These are phyloP conservation scores for Aquilaria agallochum DNA, from an alignment of 441 rosid genomes.

Conservation along the genomic window DNA sequence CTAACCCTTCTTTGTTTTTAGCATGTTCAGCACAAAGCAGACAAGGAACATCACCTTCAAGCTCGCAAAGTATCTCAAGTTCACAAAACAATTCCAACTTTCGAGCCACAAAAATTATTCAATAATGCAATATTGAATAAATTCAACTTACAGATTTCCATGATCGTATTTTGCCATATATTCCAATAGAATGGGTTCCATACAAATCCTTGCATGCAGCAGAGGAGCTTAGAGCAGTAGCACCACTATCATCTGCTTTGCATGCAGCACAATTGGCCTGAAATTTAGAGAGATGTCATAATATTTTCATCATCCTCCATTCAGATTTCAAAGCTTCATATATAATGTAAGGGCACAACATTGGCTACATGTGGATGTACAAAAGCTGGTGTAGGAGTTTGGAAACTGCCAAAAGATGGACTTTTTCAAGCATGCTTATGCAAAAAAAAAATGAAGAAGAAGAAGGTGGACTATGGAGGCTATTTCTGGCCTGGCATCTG, in stretches of 20 bases:
- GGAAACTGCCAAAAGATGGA: no score
- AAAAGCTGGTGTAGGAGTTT: no score
- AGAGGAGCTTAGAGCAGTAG: conserved; percentile 78
- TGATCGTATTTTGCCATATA: conserved; percentile 89
- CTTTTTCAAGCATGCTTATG: no score
- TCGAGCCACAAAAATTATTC: no score
- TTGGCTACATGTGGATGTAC: no score
- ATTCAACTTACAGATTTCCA: conserved; percentile 91
- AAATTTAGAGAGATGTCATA: conserved; percentile 15
- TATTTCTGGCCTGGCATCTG: no score
- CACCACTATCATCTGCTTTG: conserved; percentile 93
- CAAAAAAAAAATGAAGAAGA: no score
- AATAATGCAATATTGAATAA: conserved; percentile 1
- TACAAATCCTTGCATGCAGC: conserved; percentile 84
- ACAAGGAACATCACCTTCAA: neutral
- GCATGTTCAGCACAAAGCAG: neutral
- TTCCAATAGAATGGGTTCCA: conserved; percentile 85
- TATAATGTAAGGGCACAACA: no score
- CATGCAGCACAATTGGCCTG: conserved; percentile 97
- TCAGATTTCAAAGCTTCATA: no score
- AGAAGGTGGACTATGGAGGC: no score
- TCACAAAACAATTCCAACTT: no score
- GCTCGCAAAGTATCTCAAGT: no score
- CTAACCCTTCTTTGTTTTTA: conserved; percentile 1
- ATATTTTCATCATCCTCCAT: neutral